Evolutionary conservation across 805 yeast genomes (phyloP), one percentile per base, ranked within the genome.

Genomic region (Saccharomycopsis lassenensis): DNA sequence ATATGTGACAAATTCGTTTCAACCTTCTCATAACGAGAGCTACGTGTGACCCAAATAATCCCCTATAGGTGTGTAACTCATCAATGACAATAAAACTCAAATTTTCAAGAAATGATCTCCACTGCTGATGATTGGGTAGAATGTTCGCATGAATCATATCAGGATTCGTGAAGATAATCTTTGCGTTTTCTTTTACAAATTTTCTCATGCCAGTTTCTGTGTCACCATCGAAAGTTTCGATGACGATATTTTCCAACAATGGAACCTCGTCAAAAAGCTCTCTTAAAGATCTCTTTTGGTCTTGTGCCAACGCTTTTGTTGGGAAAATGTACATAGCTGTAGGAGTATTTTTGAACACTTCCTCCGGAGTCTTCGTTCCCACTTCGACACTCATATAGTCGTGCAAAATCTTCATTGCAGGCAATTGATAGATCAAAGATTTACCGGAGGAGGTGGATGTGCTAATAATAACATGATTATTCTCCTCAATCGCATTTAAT

Each of bases 371-470:
- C 5, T 7, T 14, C 5, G n/a, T 7, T 11, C 20, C 22, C 14
- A 20, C 10, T 11, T 15, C 23, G 7, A 17, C 10, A n/a, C n/a
- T n/a, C 21, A 39, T 28, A 22, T 26, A 35, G 18, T 43, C 37
- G 26, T 37, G 37, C 11, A 43, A 15, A n/a, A 33, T 65, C 34
- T 65, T 61, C 7, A 87, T 52, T 2, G 89, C 82, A 0, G 97
- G 94, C 2, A 86, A 57, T 55, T 91, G 98, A 50, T 87, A 91
- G 20, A 91, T 82, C 43, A 91, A 61, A 0, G 97, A 87, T 50
- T 91, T 91, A 32, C 99, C 99, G 0, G 96, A 86, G 0, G 96
- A 85, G 0, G 99, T 91, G 0, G 96, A 75, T 0, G 98, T 91
- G n/a, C 94, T 77, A 2, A 87, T 76, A 29, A 91, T 82, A 4